Base-by-base conservation (phyloP, 2,329 filamentous ascomycete genomes). In the Colletotrichum spinosum region DNA sequence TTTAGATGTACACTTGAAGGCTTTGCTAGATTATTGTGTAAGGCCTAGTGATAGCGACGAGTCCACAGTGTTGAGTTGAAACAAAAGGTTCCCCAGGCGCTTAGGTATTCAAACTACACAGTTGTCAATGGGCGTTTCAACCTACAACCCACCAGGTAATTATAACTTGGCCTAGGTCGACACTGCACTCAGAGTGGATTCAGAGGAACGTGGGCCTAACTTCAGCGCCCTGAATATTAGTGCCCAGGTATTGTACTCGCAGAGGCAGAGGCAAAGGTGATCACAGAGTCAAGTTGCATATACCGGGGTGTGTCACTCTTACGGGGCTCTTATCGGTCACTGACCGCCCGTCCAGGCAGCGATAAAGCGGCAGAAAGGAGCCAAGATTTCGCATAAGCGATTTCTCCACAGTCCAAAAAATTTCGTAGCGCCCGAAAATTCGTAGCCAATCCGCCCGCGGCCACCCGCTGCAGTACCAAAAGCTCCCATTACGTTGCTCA, bases 311-410 rank as follows among this genome's bases (percentile, higher is more conserved):
- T 17, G 17, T 62, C 44, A 48, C 62, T 52, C 62, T 65, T 65
- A 53, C 42, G 52, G 62, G 57, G 58, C 34, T 35, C 4, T 11
- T 11, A 5, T 4, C 9, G 13, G 7, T 12, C 1, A 25, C 49
- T 59, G 42, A 68, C 57, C 63, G 63, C 66, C 63, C 35, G 52
- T 45, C 12, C 13, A 25, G 55, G 25, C 39, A 35, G 25, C 33
- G 13, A 17, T n/a, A 25, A 5, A 37, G 13, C 10, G 57, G 62
- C 63, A 67, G 63, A 67, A 67, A 68, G 35, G 34, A 39, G 67
- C 60, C 65, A 69, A 68, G 65, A 68, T 68, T 68, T 68, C 67
- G 60, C 60, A 65, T 62, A 69, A 68, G 67, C 67, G 60, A 69
- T 60, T 58, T 53, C 65, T 68, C 67, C 67, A 69, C 67, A 66